These are phyloP conservation scores for Aspergillus homomorphus DNA, from an alignment of 495 filamentous ascomycete species.

Conservation along the genomic window DNA sequence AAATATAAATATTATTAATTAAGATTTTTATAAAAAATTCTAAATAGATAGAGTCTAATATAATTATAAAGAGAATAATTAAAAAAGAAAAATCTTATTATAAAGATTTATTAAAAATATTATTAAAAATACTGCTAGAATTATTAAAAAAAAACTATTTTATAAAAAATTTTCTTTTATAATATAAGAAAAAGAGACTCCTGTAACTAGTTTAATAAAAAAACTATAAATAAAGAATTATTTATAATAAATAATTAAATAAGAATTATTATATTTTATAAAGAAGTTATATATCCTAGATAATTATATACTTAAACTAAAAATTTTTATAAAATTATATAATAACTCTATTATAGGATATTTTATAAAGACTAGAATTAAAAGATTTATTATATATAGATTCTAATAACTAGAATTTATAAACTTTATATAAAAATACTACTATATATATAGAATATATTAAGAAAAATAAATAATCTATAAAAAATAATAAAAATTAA, in stretches of 20 bases:
- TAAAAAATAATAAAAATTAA: neutral
- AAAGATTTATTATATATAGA: neutral
- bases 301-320: neutral
- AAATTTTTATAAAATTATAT: slow-evolving; percentile 1
- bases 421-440: slow-evolving; percentile 1
- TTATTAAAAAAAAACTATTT: neutral
- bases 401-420: neutral
- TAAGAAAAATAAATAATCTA: neutral
- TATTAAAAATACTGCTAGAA: neutral
- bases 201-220: neutral
- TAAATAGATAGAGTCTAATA: neutral
- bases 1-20: neutral
- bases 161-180: neutral
- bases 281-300: neutral
- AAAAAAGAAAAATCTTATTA: neutral
- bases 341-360: neutral
- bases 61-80: neutral
- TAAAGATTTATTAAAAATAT: neutral
- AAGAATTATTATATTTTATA: neutral
- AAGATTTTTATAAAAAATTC: neutral
- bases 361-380: neutral
- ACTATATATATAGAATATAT: neutral
- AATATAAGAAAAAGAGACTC: neutral
- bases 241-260: neutral
- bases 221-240: neutral